Percentiles rank a stretch among this genome's conserved stretches.
Conservation (phyloP, 2,329 filamentous ascomycete genomes). For the Clonostachys rhizophaga region DNA sequence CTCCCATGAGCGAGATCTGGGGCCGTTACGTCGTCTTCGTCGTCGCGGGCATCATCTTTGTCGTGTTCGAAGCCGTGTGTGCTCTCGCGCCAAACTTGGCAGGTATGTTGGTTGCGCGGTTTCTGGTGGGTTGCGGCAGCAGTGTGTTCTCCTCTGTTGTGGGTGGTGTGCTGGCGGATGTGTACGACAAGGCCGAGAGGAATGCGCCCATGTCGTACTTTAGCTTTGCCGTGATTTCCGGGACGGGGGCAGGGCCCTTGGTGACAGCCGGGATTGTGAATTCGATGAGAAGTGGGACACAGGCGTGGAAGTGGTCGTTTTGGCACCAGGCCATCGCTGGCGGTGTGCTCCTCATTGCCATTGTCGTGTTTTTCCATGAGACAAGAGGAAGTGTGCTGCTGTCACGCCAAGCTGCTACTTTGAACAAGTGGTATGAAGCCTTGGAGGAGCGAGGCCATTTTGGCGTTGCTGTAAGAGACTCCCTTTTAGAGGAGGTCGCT, state of each 20-base stretch:
- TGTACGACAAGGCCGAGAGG: slow-evolving; percentile 72
- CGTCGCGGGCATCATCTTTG: slow-evolving; percentile 65
- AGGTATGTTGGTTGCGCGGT: slow-evolving; percentile 71
- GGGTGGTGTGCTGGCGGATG: slow-evolving; percentile 84
- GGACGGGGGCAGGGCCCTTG: slow-evolving; percentile 75
- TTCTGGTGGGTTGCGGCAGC: slow-evolving; percentile 72
- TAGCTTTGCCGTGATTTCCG: slow-evolving; percentile 71
- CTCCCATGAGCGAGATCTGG: slow-evolving; percentile 84
- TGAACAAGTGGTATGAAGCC: slow-evolving; percentile 77
- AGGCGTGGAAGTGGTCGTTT: slow-evolving; percentile 82
- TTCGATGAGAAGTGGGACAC: slow-evolving; percentile 29
- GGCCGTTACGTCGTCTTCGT: slow-evolving; percentile 82
- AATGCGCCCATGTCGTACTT: slow-evolving; percentile 92
- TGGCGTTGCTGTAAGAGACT: slow-evolving; percentile 32
- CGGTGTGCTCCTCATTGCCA: slow-evolving; percentile 51
- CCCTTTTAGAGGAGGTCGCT: not conserved
- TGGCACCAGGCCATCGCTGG: slow-evolving; percentile 77
- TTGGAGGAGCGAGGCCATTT: slow-evolving; percentile 61
- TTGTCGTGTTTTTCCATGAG: slow-evolving; percentile 72
- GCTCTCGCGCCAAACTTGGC: slow-evolving; percentile 65
- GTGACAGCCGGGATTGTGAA: slow-evolving; percentile 66
- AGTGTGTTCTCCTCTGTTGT: slow-evolving; percentile 84
- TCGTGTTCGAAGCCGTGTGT: slow-evolving; percentile 67
- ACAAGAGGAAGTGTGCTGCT: slow-evolving; percentile 78
- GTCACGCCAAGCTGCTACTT: slow-evolving; percentile 63